These are phyloP conservation scores for Amphicarpaea edgeworthii DNA, from an alignment of 306 rosid genomes.

Conservation along the genomic window DNA sequence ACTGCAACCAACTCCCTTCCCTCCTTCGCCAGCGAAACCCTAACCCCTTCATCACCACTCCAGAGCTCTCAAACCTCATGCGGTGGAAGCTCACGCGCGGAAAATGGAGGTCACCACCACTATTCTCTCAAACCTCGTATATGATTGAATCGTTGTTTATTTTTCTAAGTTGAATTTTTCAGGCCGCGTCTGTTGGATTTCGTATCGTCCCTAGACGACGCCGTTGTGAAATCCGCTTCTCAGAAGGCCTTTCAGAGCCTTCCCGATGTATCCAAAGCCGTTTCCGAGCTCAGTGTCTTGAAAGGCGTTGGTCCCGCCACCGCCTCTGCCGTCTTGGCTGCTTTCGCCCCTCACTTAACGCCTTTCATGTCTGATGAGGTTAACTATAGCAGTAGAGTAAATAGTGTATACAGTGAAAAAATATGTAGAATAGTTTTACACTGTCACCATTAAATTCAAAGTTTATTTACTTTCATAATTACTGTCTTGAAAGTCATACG, in stretches of 20 bases:
- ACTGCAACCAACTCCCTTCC: constrained; percentile 68
- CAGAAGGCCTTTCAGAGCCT: constrained; percentile 72
- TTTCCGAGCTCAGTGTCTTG: constrained; percentile 73
- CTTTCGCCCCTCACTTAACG: constrained; percentile 70
- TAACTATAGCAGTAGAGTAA: not conserved
- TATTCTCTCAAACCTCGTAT: not conserved
- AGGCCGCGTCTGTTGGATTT: constrained; percentile 93
- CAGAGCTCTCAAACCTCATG: constrained; percentile 85
- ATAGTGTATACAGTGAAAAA: no score
- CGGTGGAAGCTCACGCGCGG: constrained; percentile 96
- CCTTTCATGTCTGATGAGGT: constrained; percentile 99
- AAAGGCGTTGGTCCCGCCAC: constrained; percentile 95
- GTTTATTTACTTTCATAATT: no score
- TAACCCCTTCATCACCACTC: constrained; percentile 71
- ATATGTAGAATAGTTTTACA: no score
- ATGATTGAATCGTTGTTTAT: not conserved
- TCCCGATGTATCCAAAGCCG: constrained; percentile 74
- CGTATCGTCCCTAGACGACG: constrained; percentile 75
- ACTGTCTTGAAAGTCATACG: no score
- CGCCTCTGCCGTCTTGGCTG: constrained; percentile 84
- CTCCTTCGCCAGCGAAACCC: constrained; percentile 83
- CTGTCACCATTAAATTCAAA: no score
- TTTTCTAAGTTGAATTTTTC: constrained; percentile 6
- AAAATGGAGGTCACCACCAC: constrained; percentile 69
- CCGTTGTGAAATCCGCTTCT: constrained; percentile 63